A percentile compares a stretch with the other conserved stretches of the same genome.
Evolutionary conservation across 495 filamentous ascomycete genomes (phyloP).

Genomic region (Neurospora tetrasperma): DNA sequence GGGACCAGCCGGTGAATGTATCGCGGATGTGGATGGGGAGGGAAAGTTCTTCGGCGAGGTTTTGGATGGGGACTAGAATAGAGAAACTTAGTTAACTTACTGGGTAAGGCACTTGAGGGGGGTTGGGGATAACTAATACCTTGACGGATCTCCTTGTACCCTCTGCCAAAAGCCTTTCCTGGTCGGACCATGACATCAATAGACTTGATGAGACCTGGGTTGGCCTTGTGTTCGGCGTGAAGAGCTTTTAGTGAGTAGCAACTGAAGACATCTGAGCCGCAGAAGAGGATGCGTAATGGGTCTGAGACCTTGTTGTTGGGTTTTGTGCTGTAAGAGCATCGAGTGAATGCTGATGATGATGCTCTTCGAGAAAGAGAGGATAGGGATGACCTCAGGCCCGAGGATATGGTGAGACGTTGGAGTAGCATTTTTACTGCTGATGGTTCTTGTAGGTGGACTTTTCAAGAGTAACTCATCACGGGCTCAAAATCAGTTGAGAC

Average conservation of each 20-base stretch:
- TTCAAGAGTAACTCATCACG: background rate
- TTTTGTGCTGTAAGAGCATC: background rate
- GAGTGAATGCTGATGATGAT: background rate
- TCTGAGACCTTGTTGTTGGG: conserved; percentile 20
- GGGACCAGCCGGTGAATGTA: conserved; percentile 68
- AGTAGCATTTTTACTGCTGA: background rate
- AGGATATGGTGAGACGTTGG: background rate
- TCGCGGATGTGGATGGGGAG: conserved; percentile 65
- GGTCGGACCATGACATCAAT: conserved; percentile 84
- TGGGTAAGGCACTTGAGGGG: conserved; percentile 45
- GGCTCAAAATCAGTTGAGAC: background rate
- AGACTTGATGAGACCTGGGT: conserved; percentile 51
- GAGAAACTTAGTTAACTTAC: background rate
- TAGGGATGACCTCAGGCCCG: background rate
- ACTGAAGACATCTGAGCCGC: conserved; percentile 89
- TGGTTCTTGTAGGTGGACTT: background rate
- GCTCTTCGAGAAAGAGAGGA: background rate
- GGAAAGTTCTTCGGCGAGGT: conserved; percentile 47
- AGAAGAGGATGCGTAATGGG: conserved; percentile 86
- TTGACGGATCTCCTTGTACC: conserved; percentile 58
- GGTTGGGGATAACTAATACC: conserved; percentile 32
- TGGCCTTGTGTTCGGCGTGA: conserved; percentile 43
- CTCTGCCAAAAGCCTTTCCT: conserved; percentile 64
- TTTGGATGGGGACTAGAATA: conserved; percentile 62
- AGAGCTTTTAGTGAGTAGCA: conserved; percentile 66